Conservation (phyloP, 768 basidiomycete species). For the Rhodotorula kratochvilovae region DNA sequence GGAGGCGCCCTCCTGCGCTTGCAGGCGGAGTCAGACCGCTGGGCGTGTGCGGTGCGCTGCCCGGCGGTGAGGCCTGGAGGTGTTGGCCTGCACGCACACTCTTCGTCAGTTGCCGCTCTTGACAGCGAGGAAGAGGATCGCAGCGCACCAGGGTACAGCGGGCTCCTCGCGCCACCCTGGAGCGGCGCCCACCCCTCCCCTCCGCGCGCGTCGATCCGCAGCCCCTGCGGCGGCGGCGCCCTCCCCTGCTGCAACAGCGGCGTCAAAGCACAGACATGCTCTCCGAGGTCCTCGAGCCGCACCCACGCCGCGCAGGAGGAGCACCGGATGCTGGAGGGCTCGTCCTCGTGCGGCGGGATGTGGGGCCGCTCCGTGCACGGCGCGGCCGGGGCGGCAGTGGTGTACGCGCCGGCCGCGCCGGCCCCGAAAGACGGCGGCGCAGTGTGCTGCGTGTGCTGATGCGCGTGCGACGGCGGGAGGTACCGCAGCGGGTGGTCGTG, state of each 20-base stretch:
- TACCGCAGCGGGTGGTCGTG: neutral
- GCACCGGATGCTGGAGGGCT: slow-evolving; percentile 29
- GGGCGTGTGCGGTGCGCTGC: slow-evolving; percentile 17
- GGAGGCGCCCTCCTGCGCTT: slow-evolving; percentile 13
- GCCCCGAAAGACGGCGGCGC: neutral
- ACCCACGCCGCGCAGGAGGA: slow-evolving; percentile 24
- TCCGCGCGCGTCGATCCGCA: neutral
- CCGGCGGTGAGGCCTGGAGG: neutral
- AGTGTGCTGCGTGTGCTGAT: neutral
- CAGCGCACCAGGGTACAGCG: slow-evolving; percentile 2
- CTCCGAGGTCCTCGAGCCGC: slow-evolving; percentile 14
- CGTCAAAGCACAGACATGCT: slow-evolving; percentile 20
- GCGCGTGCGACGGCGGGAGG: neutral
- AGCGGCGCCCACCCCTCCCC: neutral
- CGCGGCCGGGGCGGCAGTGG: too few species aligned
- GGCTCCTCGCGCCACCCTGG: neutral
- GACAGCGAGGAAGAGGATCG: neutral
- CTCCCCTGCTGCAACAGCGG: neutral
- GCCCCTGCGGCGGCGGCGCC: neutral
- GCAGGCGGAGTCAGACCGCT: neutral
- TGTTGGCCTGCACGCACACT: neutral
- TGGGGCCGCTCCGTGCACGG: neutral
- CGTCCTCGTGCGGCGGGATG: neutral
- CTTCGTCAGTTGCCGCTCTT: neutral
- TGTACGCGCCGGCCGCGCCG: neutral